These are phyloP conservation scores for Pyricularia pennisetigena DNA, from an alignment of 2,329 filamentous ascomycete species.

Conservation along the genomic window DNA sequence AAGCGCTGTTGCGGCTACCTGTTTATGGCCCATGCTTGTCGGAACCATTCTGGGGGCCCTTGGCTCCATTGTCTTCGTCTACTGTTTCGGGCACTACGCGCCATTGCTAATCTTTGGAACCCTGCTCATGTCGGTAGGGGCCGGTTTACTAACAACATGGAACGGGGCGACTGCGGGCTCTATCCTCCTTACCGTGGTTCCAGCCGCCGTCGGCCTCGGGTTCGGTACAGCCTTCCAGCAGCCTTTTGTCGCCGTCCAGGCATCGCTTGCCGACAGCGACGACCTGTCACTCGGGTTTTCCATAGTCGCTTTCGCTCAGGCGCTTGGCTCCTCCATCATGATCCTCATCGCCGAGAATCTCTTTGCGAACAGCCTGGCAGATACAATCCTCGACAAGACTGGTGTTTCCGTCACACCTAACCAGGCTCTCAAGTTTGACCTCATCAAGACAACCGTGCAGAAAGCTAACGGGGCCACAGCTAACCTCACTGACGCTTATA, in stretches of 20 bases:
- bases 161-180: background rate
- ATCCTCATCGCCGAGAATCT: constrained; percentile 35
- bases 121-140: constrained; percentile 25
- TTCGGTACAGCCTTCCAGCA: constrained; percentile 32
- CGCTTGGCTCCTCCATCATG: constrained; percentile 35
- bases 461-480: constrained; percentile 12
- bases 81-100: constrained; percentile 32
- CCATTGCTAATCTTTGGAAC: constrained; percentile 30
- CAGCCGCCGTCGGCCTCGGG: constrained; percentile 29
- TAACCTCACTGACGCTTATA: constrained; percentile 38
- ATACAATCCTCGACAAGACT: constrained; percentile 19
- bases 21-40: constrained; percentile 30
- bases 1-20: constrained; percentile 31
- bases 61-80: constrained; percentile 24
- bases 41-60: constrained; percentile 30
- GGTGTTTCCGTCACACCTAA: constrained; percentile 14
- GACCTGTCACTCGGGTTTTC: constrained; percentile 32
- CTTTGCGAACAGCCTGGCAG: constrained; percentile 28
- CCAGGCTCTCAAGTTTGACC: constrained; percentile 10
- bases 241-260: constrained; percentile 35
- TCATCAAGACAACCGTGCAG: constrained; percentile 9
- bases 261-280: constrained; percentile 24
- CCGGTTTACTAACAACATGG: constrained; percentile 26
- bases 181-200: constrained; percentile 26
- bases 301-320: constrained; percentile 34